Evolutionary conservation across 2,329 filamentous ascomycete genomes (phyloP), one percentile per base, ranked within the genome.

Genomic region (Fusarium anguioides): DNA sequence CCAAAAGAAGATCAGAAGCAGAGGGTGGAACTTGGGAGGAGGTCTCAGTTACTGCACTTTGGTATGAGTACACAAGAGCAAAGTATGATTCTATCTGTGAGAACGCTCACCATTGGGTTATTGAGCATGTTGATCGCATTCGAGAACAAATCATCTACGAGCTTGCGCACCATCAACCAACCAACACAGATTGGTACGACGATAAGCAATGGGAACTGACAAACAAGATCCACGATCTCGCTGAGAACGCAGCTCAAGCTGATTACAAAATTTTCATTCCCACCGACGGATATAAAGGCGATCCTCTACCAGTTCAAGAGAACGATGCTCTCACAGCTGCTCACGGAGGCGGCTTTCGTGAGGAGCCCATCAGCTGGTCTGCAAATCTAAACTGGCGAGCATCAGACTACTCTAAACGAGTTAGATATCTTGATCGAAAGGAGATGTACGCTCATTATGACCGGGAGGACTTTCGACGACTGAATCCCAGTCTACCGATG

Each of bases 221-320:
- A 8, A 58, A 74, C 56, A 73, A 60, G 42, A 46, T 74, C 1
- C 67, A 74, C 5, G 73, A 76, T 18, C 50, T 76, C 0, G 15
- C 36, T 1, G 65, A 72, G 31, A 75, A 72, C 15, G 46, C 51
- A 0, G 40, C 68, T 0, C 57, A 72, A 1, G 72, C 74, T 1
- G 73, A 76, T 29, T 73, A 49, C 11, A 60, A 36, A 6, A 74
- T 76, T 6, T 71, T 70, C 27, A 24, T 76, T 12, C 70, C 74
- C 6, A 74, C 65, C 15, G 73, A 76, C n/a, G 74, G 74, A 0
- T 76, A 76, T 21, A 66, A 68, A 14, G 74, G 74, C 14, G 64
- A 66, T 4, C 49, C 8, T 8, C 47, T 72, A 1, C 47, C 59
- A 0, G 39, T 60, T 0, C 59, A 73, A 36, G 68, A 71, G 4